Evolutionary conservation across 2,329 filamentous ascomycete genomes (phyloP).

Genomic region (Neophaeococcomyces aloes): DNA sequence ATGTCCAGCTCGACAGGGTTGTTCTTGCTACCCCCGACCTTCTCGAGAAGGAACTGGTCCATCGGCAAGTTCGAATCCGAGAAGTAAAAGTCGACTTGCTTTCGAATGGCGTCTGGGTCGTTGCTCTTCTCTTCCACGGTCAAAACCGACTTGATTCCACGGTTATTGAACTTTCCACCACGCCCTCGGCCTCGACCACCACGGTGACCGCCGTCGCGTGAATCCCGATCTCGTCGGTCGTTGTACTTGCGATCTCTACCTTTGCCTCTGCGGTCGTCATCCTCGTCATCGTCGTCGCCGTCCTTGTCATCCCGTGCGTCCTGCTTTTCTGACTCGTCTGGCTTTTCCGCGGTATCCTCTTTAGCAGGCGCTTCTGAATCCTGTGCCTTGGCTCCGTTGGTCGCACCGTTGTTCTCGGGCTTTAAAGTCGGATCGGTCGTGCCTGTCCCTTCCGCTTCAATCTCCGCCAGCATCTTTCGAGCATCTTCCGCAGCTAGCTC

Average conservation of each 20-base stretch:
- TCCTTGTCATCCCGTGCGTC: neutral
- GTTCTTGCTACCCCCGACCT: constrained; percentile 69
- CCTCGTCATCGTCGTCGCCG: constrained; percentile 11
- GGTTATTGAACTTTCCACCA: constrained; percentile 22
- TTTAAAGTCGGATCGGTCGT: constrained; percentile 1
- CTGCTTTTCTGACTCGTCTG: constrained; percentile 7
- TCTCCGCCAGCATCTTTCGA: constrained; percentile 35
- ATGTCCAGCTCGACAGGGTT: constrained; percentile 67
- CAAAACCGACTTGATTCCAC: constrained; percentile 56
- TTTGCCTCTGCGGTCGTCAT: constrained; percentile 11
- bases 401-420: constrained; percentile 11
- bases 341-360: constrained; percentile 22
- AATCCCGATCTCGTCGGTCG: constrained; percentile 3
- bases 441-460: constrained; percentile 28
- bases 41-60: constrained; percentile 76
- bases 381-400: constrained; percentile 10
- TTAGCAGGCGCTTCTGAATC: constrained; percentile 31
- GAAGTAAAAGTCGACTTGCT: constrained; percentile 95
- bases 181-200: constrained; percentile 23
- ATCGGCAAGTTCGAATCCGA: constrained; percentile 78
- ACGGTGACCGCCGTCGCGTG: neutral
- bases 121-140: constrained; percentile 57
- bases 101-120: constrained; percentile 70
- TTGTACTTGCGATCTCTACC: constrained; percentile 8
- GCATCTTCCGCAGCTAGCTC: constrained; percentile 37